phyloP scores from a whole-genome alignment of 257 asterid species.

The Parsonsia alboflavescens region DNA sequence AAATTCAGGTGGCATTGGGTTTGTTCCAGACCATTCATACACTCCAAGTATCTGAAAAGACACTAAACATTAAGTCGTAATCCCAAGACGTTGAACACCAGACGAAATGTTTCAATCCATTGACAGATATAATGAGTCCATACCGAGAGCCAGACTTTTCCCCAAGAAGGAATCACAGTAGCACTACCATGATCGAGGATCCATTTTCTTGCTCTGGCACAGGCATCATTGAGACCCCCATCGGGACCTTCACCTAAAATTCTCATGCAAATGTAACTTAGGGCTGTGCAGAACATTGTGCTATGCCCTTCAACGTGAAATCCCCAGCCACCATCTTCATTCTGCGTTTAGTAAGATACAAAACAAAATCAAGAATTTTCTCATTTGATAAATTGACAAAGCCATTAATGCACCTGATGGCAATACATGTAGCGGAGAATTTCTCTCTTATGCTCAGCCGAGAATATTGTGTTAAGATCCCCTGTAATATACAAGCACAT shows the following conservation, averaged over 20 bases:
- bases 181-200: constrained; percentile 44
- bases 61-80: not conserved
- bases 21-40: constrained; percentile 27
- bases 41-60: constrained; percentile 22
- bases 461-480: no score
- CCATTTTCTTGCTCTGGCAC: constrained; percentile 37
- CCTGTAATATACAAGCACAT: constrained; percentile 30
- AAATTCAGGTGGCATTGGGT: constrained; percentile 32
- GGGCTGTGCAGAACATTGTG: constrained; percentile 38
- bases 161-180: constrained; percentile 41
- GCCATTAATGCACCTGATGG: constrained; percentile 22
- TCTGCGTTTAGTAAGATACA: constrained; percentile 18
- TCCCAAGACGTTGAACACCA: not conserved
- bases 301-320: constrained; percentile 48
- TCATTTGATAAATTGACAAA: not conserved
- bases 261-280: constrained; percentile 35
- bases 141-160: constrained; percentile 50
- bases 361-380: not conserved
- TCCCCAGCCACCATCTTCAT: constrained; percentile 59
- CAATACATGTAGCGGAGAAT: constrained; percentile 34
- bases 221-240: constrained; percentile 22
- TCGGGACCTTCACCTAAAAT: constrained; percentile 36
- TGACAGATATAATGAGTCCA: not conserved
- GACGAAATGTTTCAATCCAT: not conserved
- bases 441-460: constrained; percentile 27